phyloP scores from a whole-genome alignment of 495 filamentous ascomycete species.

The Cryomyces minteri region DNA sequence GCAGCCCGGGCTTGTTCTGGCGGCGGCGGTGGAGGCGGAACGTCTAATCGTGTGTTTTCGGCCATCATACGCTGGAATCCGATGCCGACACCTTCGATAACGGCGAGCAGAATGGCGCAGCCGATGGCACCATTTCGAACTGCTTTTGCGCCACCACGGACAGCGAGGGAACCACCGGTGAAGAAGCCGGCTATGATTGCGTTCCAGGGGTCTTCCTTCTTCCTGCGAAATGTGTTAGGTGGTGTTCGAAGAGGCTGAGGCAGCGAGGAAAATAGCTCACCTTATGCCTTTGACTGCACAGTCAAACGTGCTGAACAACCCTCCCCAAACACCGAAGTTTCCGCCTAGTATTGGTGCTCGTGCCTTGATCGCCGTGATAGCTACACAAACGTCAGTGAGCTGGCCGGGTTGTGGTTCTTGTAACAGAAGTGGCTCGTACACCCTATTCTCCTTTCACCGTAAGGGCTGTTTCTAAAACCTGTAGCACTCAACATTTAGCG shows the following conservation, averaged over 20 bases:
- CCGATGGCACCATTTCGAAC: conserved; percentile 89
- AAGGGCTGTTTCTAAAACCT: conserved; percentile 62
- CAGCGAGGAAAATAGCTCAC: neutral
- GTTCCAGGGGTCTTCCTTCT: conserved; percentile 94
- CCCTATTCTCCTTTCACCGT: conserved; percentile 89
- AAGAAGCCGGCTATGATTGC: conserved; percentile 94
- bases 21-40: conserved; percentile 18
- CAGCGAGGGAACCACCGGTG: conserved; percentile 78
- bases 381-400: conserved; percentile 1
- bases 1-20: neutral
- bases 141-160: conserved; percentile 76
- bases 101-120: conserved; percentile 80
- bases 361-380: conserved; percentile 92
- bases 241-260: neutral
- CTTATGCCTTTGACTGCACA: conserved; percentile 93
- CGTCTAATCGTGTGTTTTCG: conserved; percentile 68
- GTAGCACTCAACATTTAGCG: neutral
- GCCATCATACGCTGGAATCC: conserved; percentile 95
- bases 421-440: conserved; percentile 15
- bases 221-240: neutral
- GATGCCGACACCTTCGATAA: conserved; percentile 96
- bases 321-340: conserved; percentile 88
- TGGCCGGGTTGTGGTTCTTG: too few species aligned
- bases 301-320: conserved; percentile 84
- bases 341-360: conserved; percentile 89